Evolutionary conservation across 2,329 filamentous ascomycete species (phyloP).

Genomic region (Nannizziopsis barbatae): DNA sequence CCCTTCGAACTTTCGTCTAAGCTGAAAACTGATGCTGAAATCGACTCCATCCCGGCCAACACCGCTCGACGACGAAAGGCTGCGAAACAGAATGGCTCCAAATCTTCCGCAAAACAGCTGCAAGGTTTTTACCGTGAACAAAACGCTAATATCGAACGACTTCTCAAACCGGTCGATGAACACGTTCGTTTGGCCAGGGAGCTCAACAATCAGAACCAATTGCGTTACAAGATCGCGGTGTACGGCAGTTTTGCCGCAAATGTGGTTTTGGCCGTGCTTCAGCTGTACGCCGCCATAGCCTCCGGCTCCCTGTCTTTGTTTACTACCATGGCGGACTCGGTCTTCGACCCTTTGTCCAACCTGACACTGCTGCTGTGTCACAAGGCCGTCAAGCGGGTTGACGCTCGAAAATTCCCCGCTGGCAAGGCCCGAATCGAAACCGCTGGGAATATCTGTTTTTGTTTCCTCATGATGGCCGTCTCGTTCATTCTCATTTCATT

Average conservation of each 20-base stretch:
- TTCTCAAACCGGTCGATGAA: conserved; percentile 87
- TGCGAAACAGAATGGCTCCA: conserved; percentile 22
- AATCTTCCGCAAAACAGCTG: conserved; percentile 42
- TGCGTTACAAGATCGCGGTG: conserved; percentile 52
- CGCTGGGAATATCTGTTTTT: conserved; percentile 90
- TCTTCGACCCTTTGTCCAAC: conserved; percentile 89
- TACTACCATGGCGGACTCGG: conserved; percentile 90
- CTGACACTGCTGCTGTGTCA: conserved; percentile 75
- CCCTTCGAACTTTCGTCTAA: conserved; percentile 68
- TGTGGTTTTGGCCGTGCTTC: conserved; percentile 62
- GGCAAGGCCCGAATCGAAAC: conserved; percentile 93
- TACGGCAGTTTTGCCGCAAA: conserved; percentile 66
- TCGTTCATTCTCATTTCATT: conserved; percentile 89
- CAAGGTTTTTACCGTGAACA: conserved; percentile 79
- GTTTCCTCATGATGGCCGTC: conserved; percentile 88
- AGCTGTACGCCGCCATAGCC: conserved; percentile 77
- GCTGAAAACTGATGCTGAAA: conserved; percentile 66
- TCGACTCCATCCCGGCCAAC: conserved; percentile 63
- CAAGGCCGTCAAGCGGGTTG: conserved; percentile 77
- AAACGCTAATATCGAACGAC: conserved; percentile 83
- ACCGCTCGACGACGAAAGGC: conserved; percentile 60
- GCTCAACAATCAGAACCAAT: conserved; percentile 66
- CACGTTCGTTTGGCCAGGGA: conserved; percentile 73
- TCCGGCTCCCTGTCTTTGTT: conserved; percentile 91
- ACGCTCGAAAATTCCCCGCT: conserved; percentile 74